Evolutionary conservation across 108 stramenopile genomes (phyloP).

Genomic region (Hondaea fermentalgiana): DNA sequence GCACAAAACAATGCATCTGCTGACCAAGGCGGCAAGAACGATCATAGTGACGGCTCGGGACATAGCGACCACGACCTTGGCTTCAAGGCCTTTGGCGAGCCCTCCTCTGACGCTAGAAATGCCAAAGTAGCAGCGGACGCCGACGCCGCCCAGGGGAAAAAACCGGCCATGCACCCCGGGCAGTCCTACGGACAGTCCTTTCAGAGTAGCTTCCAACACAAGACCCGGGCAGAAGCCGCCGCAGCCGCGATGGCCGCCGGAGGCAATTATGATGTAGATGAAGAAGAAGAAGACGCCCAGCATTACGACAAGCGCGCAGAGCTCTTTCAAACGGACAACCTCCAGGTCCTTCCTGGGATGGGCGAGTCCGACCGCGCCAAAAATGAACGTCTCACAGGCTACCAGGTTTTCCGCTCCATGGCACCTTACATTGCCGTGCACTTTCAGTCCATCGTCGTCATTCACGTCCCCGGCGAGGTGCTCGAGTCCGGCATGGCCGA

Average conservation of each 20-base stretch:
- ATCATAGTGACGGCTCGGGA: too few species aligned
- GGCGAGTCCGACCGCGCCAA: not conserved
- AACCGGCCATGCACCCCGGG: not conserved
- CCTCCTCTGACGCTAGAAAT: not conserved
- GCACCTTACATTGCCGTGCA: constrained; percentile 11
- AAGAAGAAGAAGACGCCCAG: not conserved
- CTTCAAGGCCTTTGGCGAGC: too few species aligned
- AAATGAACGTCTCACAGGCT: not conserved
- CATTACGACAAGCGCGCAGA: not conserved
- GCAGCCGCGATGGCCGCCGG: not conserved
- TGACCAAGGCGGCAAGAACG: too few species aligned
- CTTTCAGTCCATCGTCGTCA: not conserved
- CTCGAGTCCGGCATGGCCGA: not conserved
- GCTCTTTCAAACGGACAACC: not conserved
- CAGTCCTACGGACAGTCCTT: not conserved
- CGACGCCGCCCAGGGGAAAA: not conserved
- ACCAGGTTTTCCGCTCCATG: constrained; percentile 15
- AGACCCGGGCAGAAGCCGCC: not conserved
- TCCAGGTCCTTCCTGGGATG: not conserved
- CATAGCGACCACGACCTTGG: too few species aligned
- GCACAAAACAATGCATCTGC: too few species aligned
- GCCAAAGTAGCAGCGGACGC: not conserved
- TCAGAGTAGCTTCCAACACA: not conserved
- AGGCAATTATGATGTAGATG: not conserved
- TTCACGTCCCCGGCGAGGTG: constrained; percentile 11